Percentiles rank a stretch among this genome's conserved stretches.
phyloP scores from a whole-genome alignment of 2,329 filamentous ascomycete genomes.

The Colletotrichum liriopes region DNA sequence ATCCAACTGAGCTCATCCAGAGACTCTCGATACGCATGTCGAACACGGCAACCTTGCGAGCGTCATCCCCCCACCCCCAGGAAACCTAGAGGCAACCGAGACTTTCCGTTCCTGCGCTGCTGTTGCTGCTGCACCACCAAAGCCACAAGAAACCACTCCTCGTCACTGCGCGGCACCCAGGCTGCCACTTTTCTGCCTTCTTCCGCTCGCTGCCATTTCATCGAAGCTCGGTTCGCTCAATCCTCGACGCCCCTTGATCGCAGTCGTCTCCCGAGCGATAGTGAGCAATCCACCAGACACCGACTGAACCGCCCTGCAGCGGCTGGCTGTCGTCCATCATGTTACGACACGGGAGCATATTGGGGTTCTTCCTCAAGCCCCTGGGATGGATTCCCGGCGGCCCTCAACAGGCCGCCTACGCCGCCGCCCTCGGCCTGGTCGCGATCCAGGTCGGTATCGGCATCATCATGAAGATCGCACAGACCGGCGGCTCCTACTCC shows the following conservation, averaged over 20 bases:
- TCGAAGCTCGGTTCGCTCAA: slow-evolving; percentile 30
- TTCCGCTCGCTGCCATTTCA: slow-evolving; percentile 5
- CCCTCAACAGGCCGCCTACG: slow-evolving; percentile 45
- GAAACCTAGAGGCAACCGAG: slow-evolving; percentile 35
- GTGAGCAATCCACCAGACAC: background rate
- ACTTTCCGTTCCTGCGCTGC: slow-evolving; percentile 19
- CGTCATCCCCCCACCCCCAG: slow-evolving; percentile 33
- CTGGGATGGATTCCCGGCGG: slow-evolving; percentile 40
- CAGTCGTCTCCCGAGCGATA: background rate
- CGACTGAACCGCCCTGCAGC: slow-evolving; percentile 14
- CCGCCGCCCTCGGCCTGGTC: slow-evolving; percentile 52
- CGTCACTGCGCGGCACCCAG: slow-evolving; percentile 1
- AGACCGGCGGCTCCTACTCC: slow-evolving; percentile 47
- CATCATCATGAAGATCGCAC: slow-evolving; percentile 52
- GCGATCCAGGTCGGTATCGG: slow-evolving; percentile 54
- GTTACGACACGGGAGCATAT: slow-evolving; percentile 42
- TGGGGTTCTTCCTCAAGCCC: slow-evolving; percentile 42
- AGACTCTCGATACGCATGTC: slow-evolving; percentile 31
- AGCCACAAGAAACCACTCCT: slow-evolving; percentile 1
- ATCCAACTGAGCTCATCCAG: background rate
- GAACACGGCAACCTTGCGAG: slow-evolving; percentile 15
- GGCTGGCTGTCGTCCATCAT: slow-evolving; percentile 28
- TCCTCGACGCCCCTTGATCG: slow-evolving; percentile 10
- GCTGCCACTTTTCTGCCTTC: background rate
- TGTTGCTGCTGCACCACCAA: background rate